Base-by-base conservation (phyloP, 73 alveolate species). In the Symbiodinium natans region DNA sequence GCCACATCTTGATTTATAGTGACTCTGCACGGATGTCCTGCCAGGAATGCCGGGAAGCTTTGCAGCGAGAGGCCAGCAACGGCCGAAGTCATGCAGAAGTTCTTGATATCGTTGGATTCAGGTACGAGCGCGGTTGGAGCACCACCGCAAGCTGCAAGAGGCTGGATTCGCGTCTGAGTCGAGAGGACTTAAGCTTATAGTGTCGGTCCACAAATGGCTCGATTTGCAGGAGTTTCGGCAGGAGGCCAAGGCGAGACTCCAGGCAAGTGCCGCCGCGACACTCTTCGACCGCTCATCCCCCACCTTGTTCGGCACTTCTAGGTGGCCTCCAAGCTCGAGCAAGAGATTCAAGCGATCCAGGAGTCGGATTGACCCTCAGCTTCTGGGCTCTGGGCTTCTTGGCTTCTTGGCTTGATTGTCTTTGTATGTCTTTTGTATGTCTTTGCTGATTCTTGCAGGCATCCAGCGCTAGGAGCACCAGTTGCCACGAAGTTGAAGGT, bases 111-210 rank as follows among this genome's bases (percentile, higher is more conserved):
- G 27, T 13, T 21, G 5, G 3, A 0, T 11, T 63, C 38, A 89
- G 95, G 95, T 89, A 3, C 95, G 95, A 10, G 95, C 95, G 2
- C 95, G 95, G 42, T 68, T 89, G 86, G 95, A 89, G 46, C 95
- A 89, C 34, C 95, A 89, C 86, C 95, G 95, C 43, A 89, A 40
- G 43, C 46, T 89, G 46, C 95, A 89, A 2, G 95, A 89, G 94
- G 94, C 27, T 63, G 36, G 92, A 31, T n/a, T 11, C 25, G 85
- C 3, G 41, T 10, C 25, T 5, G 85, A 5, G n/a, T n/a, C n/a
- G n/a, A n/a, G n/a, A n/a, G n/a, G n/a, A n/a, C n/a, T n/a, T n/a
- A n/a, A n/a, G n/a, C n/a, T n/a, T n/a, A n/a, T n/a, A n/a, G n/a
- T n/a, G n/a, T n/a, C n/a, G n/a, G n/a, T n/a, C n/a, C 43, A 31